Base-by-base conservation (phyloP, 2,329 filamentous ascomycete genomes). In the Ophiosphaerella narmari region DNA sequence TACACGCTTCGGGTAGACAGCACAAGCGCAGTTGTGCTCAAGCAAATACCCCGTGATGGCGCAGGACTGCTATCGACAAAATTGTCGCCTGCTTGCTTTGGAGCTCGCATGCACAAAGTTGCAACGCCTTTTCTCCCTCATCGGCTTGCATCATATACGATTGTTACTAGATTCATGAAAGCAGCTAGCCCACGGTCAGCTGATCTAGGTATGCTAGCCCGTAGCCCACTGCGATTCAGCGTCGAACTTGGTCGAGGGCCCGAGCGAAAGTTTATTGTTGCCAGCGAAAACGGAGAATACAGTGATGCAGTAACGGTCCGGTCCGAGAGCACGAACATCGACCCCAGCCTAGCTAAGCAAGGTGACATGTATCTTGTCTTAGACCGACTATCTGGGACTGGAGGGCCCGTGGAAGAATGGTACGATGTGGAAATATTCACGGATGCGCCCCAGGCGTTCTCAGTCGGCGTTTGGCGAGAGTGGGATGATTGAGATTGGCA, bases 1-100 rank as follows among this genome's bases (percentile, higher is more conserved):
- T 97, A 95, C 66, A 84, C 81, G 0, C 78, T 99, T 7, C 84
- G 86, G 48, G 80, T 97, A n/a, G 86, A 86, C 39, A 86, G 88
- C 31, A 84, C 81, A 46, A 69, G 75, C 2, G 77, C 81, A 0
- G 81, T 86, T 33, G 63, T 72, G 1, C 68, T 95, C 5, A 76
- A 75, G 7, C 81, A 82, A 13, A 80, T 97, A 3, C 82, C 86
- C 0, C 78, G 86, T 5, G 89, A 94, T 68, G 86, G 85, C 7
- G 91, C 91, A 1, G 93, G 94, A 2, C 80, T 86, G 24, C 74
- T 96, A 12, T 81, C 83, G 39, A 84, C 83, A 3, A 77, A 80
- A 23, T 77, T 92, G 4, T 70, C 79, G 0, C 76, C 80, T 0
- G 78, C 81, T 1, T 65, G 74, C 52, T 89, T 81, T 68, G 70